Base-by-base conservation (phyloP, 768 basidiomycete species). In the Flagelloscypha sp. region DNA sequence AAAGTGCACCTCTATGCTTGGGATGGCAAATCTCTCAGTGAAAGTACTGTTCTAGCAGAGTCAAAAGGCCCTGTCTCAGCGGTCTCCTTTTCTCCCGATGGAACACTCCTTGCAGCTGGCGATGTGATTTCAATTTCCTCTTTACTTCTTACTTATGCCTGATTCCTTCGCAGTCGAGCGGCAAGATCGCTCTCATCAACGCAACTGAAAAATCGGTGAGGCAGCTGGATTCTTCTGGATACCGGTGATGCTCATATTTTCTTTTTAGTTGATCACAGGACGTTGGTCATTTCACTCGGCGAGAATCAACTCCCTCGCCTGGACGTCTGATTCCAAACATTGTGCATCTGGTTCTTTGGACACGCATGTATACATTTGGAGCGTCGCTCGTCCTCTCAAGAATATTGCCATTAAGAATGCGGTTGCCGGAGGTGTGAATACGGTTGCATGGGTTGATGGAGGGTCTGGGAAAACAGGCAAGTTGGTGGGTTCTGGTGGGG, bases 321-420 rank as follows among this genome's bases (percentile, higher is more conserved):
- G 84, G 78, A 77, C 84, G 6, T 46, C 73, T 5, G 79, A 85
- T 49, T 78, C 79, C 6, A 67, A 68, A 42, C 78, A 92, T 50
- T 73, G 84, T 43, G 92, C 79, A 8, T 90, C 89, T 4, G 90
- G 83, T 8, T 87, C 89, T 13, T 68, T 94, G n/a, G 94, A 98
- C 54, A 93, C 92, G 20, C 76, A 89, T 45, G 76, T 94, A 4
- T 95, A 90, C 50, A 61, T 97, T 17, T 97, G 86, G 78, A 79
- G 80, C 44, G 76, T 88, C 20, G 62, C 61, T 28, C 72, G 76
- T 49, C 78, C 81, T 7, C 59, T 75, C 55, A 78, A 71, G 56
- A 85, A 84, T 45, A 75, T 90, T 23, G 70, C 79, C 18, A 79
- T 97, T 54, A 82, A 79, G 66, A 90, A 90, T 42, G 89, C 86